Evolutionary conservation across 2,329 filamentous ascomycete genomes (phyloP), one percentile per base, ranked within the genome.

Genomic region (Fusarium sp.): DNA sequence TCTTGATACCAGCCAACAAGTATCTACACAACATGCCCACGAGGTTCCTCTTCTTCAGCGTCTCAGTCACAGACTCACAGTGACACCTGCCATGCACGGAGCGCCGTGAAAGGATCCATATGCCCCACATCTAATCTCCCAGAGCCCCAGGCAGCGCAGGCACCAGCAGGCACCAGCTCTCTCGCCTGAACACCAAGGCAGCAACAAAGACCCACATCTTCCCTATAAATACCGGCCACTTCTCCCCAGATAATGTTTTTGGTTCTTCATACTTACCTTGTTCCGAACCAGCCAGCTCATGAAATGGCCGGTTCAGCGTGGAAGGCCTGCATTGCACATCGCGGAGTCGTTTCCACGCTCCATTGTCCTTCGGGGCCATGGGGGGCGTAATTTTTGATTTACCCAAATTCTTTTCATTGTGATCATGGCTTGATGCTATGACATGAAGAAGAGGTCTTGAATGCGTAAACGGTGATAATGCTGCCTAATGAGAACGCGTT

Each of bases 281-380:
- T 76, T 76, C 71, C 72, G 75, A 73, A 67, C 55, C 67, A 58
- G 69, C 74, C 73, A 72, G 80, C 71, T 83, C 80, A 82, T 70
- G 78, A 80, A 75, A 74, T 66, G 74, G 71, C 68, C 66, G 55
- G 60, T 69, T 74, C 75, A 82, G 76, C 70, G 67, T 71, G 76
- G 77, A 73, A 77, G 75, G 76, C 79, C 80, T 83, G 80, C 80
- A 83, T 82, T 81, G 80, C 80, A 83, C 80, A 80, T 66, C 80
- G 80, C 77, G 80, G 80, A 75, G 79, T 80, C 75, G 70, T 72
- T 59, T 76, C 75, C 71, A 71, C 69, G 51, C 76, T 82, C 75
- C 75, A 81, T 81, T 82, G 79, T 78, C 78, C 79, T 82, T 82
- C 78, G 80, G 79, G 79, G 78, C 79, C 80, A 79, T 82, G 75